phyloP scores from a whole-genome alignment of 2,329 filamentous ascomycete species.

The Teratosphaeria pseudoeucalypti region DNA sequence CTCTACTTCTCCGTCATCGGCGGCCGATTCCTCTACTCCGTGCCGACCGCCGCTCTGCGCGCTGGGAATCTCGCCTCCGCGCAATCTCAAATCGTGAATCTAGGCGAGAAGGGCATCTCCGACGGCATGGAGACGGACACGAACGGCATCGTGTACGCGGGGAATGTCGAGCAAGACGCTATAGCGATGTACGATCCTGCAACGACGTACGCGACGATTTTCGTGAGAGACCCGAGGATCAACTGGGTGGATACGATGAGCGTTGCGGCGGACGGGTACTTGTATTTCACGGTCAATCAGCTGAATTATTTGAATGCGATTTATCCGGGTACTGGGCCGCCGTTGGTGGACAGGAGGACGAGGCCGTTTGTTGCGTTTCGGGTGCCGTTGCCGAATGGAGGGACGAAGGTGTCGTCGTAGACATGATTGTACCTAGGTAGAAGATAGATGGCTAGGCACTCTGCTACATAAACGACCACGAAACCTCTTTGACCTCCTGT shows the following conservation, averaged over 20 bases:
- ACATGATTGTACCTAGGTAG: neutral
- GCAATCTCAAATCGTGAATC: slow-evolving; percentile 13
- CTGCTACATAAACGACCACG: too few relatives aligned
- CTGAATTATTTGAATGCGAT: slow-evolving; percentile 28
- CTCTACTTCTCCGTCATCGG: slow-evolving; percentile 39
- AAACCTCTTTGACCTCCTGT: too few relatives aligned
- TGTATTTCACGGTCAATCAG: slow-evolving; percentile 43
- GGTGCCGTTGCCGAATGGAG: slow-evolving; percentile 32
- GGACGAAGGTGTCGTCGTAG: slow-evolving; percentile 24
- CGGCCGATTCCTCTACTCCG: slow-evolving; percentile 34
- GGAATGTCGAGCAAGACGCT: slow-evolving; percentile 42
- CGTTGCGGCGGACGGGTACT: slow-evolving; percentile 12
- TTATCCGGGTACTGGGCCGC: slow-evolving; percentile 33
- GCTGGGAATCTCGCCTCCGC: neutral
- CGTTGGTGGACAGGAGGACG: slow-evolving; percentile 26
- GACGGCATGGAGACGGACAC: slow-evolving; percentile 45
- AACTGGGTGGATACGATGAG: slow-evolving; percentile 37
- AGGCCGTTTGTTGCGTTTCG: slow-evolving; percentile 36
- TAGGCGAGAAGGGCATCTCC: slow-evolving; percentile 39
- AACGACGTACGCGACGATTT: slow-evolving; percentile 34
- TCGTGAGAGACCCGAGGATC: slow-evolving; percentile 35
- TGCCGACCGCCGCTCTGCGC: slow-evolving; percentile 34
- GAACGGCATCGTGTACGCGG: slow-evolving; percentile 40
- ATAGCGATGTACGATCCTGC: slow-evolving; percentile 37
- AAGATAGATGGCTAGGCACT: neutral